Evolutionary conservation across 2,329 filamentous ascomycete genomes (phyloP).

Genomic region (Phoma sp.): DNA sequence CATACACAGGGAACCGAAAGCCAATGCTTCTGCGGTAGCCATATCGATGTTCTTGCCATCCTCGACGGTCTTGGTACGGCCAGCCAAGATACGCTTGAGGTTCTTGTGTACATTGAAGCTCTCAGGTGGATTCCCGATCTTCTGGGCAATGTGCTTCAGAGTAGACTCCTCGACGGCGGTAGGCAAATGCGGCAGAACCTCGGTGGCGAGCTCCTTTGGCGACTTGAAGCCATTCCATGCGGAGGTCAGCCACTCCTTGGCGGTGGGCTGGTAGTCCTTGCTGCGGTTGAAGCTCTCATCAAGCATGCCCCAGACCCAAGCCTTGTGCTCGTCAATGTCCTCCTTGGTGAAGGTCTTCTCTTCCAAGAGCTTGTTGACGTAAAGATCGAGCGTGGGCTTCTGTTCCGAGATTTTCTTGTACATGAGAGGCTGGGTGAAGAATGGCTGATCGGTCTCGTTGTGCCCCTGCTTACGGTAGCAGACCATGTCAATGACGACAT

Average conservation of each 20-base stretch:
- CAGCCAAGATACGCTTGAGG: conserved; percentile 91
- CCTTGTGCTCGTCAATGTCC: conserved; percentile 98
- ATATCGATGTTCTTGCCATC: conserved; percentile 97
- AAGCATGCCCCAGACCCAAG: conserved; percentile 99
- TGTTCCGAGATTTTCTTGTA: conserved; percentile 96
- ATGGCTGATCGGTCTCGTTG: conserved; percentile 99
- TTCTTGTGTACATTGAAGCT: conserved; percentile 92
- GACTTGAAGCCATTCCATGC: conserved; percentile 99
- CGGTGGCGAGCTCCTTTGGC: conserved; percentile 93
- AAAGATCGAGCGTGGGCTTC: conserved; percentile 84
- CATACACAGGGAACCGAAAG: conserved; percentile 86
- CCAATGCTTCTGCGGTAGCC: conserved; percentile 94
- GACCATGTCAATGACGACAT: conserved; percentile 96
- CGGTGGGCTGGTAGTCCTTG: conserved; percentile 95
- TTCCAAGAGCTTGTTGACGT: conserved; percentile 86
- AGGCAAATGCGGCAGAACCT: conserved; percentile 88
- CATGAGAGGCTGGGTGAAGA: conserved; percentile 99
- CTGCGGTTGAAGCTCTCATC: conserved; percentile 97
- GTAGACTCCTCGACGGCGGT: conserved; percentile 78
- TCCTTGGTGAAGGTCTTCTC: conserved; percentile 97
- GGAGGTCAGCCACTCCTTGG: conserved; percentile 98
- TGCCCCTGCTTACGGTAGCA: conserved; percentile 99
- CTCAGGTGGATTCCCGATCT: conserved; percentile 79
- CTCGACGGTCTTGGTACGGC: conserved; percentile 86
- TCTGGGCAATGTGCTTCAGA: conserved; percentile 80